A percentile compares a stretch with the other conserved stretches of the same genome.
Evolutionary conservation across 169 alveolate species (phyloP).

Genomic region (Ichthyophthirius multifiliis): DNA sequence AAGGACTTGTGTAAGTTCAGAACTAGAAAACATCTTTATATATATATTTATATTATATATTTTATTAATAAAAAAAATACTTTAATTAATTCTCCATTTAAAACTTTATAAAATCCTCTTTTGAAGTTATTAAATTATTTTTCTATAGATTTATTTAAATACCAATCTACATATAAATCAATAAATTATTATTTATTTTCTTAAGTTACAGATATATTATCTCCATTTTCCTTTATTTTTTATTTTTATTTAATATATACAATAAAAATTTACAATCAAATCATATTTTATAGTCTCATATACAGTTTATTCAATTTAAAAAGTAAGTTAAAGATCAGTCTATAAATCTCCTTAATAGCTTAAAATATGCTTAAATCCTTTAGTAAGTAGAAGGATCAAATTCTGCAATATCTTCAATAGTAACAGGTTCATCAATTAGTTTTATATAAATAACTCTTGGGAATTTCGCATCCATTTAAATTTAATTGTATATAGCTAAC

Average conservation of each 20-base stretch:
- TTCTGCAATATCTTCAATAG: constrained; percentile 82
- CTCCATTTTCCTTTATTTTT: constrained; percentile 43
- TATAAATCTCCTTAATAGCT: constrained; percentile 42
- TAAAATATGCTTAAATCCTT: constrained; percentile 37
- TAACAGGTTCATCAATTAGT: constrained; percentile 70
- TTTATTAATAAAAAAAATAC: neutral
- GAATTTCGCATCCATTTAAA: constrained; percentile 84
- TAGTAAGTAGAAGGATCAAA: constrained; percentile 81
- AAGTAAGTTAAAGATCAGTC: constrained; percentile 49
- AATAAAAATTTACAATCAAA: constrained; percentile 34
- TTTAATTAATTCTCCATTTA: constrained; percentile 66
- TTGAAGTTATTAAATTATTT: constrained; percentile 74
- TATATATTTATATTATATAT: neutral
- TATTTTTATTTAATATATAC: neutral
- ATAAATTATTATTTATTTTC: constrained; percentile 80
- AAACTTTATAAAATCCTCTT: constrained; percentile 82
- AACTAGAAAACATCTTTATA: constrained; percentile 62
- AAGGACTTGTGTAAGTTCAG: constrained; percentile 85
- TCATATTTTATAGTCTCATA: constrained; percentile 56
- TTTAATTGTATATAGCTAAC: constrained; percentile 87
- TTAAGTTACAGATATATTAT: constrained; percentile 68
- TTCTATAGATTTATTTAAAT: constrained; percentile 68
- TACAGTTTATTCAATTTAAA: constrained; percentile 56
- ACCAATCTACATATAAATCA: constrained; percentile 73
- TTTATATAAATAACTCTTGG: constrained; percentile 88